Conservation (phyloP, 1,284 basidiomycete species). For the Sparassis latifolia region DNA sequence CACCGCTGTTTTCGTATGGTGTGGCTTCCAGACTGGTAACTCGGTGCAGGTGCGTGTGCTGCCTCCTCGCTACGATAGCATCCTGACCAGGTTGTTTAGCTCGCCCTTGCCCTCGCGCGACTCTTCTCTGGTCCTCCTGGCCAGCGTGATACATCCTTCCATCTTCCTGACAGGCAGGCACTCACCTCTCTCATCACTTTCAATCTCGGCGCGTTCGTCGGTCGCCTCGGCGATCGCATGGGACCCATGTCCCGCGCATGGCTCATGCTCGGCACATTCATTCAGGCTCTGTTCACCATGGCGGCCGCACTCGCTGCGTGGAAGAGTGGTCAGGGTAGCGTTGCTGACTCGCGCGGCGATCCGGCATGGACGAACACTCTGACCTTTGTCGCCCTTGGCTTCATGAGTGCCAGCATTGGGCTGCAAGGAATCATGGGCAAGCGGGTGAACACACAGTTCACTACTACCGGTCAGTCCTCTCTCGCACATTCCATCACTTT, state of each 20-base stretch:
- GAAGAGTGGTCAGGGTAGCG: conserved; percentile 52
- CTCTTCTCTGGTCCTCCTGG: conserved; percentile 52
- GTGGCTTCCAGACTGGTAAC: conserved; percentile 81
- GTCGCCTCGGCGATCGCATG: conserved; percentile 65
- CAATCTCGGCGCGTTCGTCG: conserved; percentile 64
- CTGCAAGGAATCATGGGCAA: conserved; percentile 84
- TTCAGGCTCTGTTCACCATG: conserved; percentile 74
- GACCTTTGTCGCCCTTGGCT: conserved; percentile 65
- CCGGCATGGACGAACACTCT: conserved; percentile 66
- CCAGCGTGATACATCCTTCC: conserved; percentile 52
- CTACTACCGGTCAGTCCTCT: conserved; percentile 56
- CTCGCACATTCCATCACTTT: neutral
- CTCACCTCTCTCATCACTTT: conserved; percentile 72
- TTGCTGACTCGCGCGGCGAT: conserved; percentile 45
- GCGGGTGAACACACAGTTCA: conserved; percentile 72
- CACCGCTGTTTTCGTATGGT: conserved; percentile 81
- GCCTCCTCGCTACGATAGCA: neutral
- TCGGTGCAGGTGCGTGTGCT: conserved; percentile 47
- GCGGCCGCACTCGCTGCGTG: conserved; percentile 61
- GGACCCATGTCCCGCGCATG: conserved; percentile 70
- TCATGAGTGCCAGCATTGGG: conserved; percentile 74
- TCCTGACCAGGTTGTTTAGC: conserved; percentile 26
- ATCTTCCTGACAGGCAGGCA: conserved; percentile 76
- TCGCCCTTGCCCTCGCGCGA: conserved; percentile 55
- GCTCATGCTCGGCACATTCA: conserved; percentile 64